Percentiles rank a stretch among this genome's conserved stretches.
These are phyloP conservation scores for Scleroderma bovista DNA, from an alignment of 768 basidiomycete genomes.

Conservation along the genomic window DNA sequence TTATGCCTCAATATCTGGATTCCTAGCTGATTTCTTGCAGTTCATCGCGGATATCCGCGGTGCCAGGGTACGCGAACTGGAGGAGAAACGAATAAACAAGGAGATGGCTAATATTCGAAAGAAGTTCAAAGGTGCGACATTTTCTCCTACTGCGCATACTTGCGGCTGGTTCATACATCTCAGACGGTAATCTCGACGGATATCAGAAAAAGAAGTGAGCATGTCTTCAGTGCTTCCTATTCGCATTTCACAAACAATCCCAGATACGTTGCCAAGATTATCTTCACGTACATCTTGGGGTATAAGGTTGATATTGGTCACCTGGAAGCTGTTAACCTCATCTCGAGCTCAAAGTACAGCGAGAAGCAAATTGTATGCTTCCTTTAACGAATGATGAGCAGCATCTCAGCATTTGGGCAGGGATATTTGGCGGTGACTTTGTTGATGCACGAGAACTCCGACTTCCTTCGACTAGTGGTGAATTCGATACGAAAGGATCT, in stretches of 20 bases:
- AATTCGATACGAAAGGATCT: constrained; percentile 98
- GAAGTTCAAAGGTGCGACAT: constrained; percentile 86
- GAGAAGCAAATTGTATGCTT: constrained; percentile 94
- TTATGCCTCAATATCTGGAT: background rate
- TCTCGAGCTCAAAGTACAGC: constrained; percentile 91
- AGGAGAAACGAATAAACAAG: constrained; percentile 98
- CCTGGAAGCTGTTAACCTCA: constrained; percentile 98
- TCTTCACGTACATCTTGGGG: constrained; percentile 98
- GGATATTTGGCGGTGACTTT: constrained; percentile 97
- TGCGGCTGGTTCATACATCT: constrained; percentile 3
- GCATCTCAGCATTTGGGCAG: constrained; percentile 35
- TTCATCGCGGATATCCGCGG: constrained; percentile 99
- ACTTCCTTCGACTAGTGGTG: constrained; percentile 92
- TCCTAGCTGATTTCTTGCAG: constrained; percentile 33
- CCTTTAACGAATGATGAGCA: background rate
- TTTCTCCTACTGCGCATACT: constrained; percentile 5
- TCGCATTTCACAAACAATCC: constrained; percentile 13
- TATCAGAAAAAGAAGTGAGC: constrained; percentile 90
- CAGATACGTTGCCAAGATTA: constrained; percentile 97
- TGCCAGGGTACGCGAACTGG: constrained; percentile 91
- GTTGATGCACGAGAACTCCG: constrained; percentile 98
- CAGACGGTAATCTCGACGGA: constrained; percentile 82
- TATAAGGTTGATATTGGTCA: constrained; percentile 99
- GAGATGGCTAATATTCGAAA: constrained; percentile 99
- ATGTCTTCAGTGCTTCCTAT: constrained; percentile 6